These are phyloP conservation scores for Suaeda aralocaspica DNA, from an alignment of 148 eudicot genomes.

Conservation along the genomic window DNA sequence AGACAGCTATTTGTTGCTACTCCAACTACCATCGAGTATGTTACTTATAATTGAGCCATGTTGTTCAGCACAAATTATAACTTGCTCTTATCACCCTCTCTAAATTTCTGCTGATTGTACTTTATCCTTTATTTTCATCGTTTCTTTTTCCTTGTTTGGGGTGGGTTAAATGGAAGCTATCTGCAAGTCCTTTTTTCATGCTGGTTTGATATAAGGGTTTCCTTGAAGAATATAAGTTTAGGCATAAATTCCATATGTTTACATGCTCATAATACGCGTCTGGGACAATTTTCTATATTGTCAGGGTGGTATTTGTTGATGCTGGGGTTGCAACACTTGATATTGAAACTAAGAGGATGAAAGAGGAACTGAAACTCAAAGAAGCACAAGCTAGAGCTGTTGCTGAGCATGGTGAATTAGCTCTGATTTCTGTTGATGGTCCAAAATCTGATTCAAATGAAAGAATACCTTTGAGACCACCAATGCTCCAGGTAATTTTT, in stretches of 20 bases:
- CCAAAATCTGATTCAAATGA: conserved; percentile 62
- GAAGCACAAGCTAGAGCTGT: conserved; percentile 76
- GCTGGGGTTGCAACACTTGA: conserved; percentile 89
- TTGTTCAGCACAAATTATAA: background rate
- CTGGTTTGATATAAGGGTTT: too few species aligned
- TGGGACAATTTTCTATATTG: conserved; percentile 2
- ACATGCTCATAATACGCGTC: background rate
- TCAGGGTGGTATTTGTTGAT: conserved; percentile 93
- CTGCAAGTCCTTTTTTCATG: too few species aligned
- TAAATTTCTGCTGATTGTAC: background rate
- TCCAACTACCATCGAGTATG: conserved; percentile 94
- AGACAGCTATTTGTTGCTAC: conserved; percentile 95
- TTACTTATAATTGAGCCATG: background rate
- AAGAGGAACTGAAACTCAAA: conserved; percentile 74
- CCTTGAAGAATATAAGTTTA: too few species aligned
- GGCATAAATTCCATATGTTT: background rate
- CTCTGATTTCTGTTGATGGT: conserved; percentile 76
- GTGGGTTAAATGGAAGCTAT: background rate
- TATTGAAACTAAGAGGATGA: conserved; percentile 80
- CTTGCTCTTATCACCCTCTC: background rate
- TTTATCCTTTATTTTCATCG: background rate
- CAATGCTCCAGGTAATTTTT: conserved; percentile 68
- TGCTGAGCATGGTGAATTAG: conserved; percentile 90
- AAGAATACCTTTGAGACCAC: conserved; percentile 77
- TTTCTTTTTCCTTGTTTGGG: background rate